phyloP scores from a whole-genome alignment of 306 rosid genomes.

The Dryas alaskensis region DNA sequence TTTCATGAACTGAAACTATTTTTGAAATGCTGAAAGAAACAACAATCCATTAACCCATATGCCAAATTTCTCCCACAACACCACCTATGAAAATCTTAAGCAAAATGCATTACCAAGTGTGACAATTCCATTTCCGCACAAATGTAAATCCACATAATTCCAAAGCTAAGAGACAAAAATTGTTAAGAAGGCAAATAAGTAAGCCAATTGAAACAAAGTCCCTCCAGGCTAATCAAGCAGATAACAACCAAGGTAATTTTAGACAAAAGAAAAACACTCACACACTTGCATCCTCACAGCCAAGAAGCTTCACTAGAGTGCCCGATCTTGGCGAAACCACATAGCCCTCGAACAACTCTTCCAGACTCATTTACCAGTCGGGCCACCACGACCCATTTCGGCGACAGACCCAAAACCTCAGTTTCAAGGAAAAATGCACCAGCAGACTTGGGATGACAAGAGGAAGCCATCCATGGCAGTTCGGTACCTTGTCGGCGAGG shows the following conservation, averaged over 20 bases:
- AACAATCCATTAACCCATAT: background rate
- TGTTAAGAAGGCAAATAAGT: background rate
- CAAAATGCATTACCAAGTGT: background rate
- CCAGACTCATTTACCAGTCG: slow-evolving; percentile 81
- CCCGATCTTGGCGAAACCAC: slow-evolving; percentile 94
- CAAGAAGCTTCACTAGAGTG: slow-evolving; percentile 93
- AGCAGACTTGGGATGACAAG: too few species aligned
- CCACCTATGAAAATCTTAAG: background rate
- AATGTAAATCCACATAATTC: background rate
- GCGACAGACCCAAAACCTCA: too few species aligned
- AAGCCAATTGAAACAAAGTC: slow-evolving; percentile 2
- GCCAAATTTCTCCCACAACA: background rate
- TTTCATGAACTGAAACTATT: background rate
- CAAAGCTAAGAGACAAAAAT: background rate
- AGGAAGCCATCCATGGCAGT: too few species aligned
- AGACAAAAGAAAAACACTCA: slow-evolving; percentile 38
- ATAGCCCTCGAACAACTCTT: slow-evolving; percentile 77
- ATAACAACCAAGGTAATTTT: background rate
- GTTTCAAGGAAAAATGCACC: too few species aligned
- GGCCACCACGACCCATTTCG: slow-evolving; percentile 99
- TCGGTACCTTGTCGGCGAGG: too few species aligned
- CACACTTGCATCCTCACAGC: slow-evolving; percentile 99
- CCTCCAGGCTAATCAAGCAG: background rate
- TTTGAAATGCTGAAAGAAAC: background rate
- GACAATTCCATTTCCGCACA: background rate